Base-by-base conservation (phyloP, 371 early-diverging fungal genomes). In the Mucor plumbeus region DNA sequence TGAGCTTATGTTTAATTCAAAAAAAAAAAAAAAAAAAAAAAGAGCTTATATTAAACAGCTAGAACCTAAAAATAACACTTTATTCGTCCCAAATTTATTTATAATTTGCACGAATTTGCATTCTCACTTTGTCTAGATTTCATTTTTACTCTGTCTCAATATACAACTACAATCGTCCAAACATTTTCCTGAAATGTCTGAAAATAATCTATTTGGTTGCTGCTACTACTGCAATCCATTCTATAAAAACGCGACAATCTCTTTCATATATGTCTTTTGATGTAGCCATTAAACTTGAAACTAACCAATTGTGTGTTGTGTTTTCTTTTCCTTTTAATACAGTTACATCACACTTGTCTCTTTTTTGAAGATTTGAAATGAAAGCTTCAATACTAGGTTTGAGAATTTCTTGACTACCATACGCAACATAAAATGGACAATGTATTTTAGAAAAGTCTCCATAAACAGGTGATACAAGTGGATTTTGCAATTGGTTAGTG, bases 381-480 rank as follows among this genome's bases (percentile, higher is more conserved):
- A 58, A 69, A 1, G 3, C 4, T 59, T 69, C 63, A 39, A 69
- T 69, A 17, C 64, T 63, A 1, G 40, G 41, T 33, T 41, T 33
- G 10, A 71, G 21, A 36, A 71, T 17, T n/a, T 71, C 71, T 31
- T 59, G 15, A 8, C 47, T 55, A 7, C 67, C 71, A 54, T 66
- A 71, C 13, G 63, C 54, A 15, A 71, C 41, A 33, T 59, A 67
- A 3, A 71, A 35, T 14, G 67, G 67, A n/a, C 71, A 71, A 34
- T n/a, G 47, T 1, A 53, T 41, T 11, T 14, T 41, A 11, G n/a
- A 26, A 43, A 55, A 67, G 17, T 62, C 59, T n/a, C 63, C 71
- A 59, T 62, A 63, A 5, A 59, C 13, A 54, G 71, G 71, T 17
- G 71, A 71, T 35, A 67, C 41, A 4, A 53, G 19, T 14, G 71